phyloP scores from a whole-genome alignment of 2,329 filamentous ascomycete species.

The Pseudogymnoascus sp. region DNA sequence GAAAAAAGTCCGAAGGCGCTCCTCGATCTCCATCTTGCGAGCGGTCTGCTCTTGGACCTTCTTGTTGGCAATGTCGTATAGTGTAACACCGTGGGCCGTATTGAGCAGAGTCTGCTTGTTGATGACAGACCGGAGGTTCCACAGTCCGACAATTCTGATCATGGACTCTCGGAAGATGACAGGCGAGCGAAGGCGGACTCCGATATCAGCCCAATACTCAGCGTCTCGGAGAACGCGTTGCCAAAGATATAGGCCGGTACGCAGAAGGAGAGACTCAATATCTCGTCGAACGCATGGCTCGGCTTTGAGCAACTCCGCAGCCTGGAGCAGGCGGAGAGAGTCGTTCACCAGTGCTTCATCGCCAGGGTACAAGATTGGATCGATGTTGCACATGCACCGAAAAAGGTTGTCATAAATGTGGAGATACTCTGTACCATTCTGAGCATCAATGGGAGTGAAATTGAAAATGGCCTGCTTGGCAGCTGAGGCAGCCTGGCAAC shows the following conservation, averaged over 20 bases:
- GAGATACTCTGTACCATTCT: constrained; percentile 10
- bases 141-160: constrained; percentile 21
- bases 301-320: constrained; percentile 17
- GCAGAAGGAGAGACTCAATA: constrained; percentile 22
- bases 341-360: constrained; percentile 17
- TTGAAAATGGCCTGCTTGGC: constrained; percentile 6
- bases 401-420: constrained; percentile 25
- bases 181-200: constrained; percentile 19
- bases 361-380: constrained; percentile 12
- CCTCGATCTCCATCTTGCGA: constrained; percentile 20
- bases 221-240: constrained; percentile 15
- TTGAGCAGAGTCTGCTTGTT: constrained; percentile 11
- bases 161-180: constrained; percentile 25
- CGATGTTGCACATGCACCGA: constrained; percentile 17
- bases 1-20: constrained; percentile 16
- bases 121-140: constrained; percentile 14
- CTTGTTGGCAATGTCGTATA: constrained; percentile 14
- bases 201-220: constrained; percentile 22
- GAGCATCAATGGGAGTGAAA: constrained; percentile 11
- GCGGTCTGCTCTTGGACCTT: constrained; percentile 19
- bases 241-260: constrained; percentile 21
- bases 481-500: constrained; percentile 1
- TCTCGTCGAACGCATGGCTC: constrained; percentile 14
- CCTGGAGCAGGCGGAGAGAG: constrained; percentile 17
- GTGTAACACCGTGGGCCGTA: background rate